Conservation (phyloP, 179 eudicot species). For the Drosera spatulata region DNA sequence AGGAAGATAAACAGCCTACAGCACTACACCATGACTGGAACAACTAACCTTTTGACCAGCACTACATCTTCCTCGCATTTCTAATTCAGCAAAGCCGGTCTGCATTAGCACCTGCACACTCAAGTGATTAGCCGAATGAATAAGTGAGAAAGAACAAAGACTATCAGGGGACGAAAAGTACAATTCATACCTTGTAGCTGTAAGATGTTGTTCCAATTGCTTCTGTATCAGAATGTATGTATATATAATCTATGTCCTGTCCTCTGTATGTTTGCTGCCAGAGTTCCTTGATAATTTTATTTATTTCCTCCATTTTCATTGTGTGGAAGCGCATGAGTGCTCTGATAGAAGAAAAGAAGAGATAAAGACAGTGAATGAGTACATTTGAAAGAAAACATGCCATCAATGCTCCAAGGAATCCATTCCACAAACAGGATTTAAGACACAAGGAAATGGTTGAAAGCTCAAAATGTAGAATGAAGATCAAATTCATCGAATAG, state of each 20-base stretch:
- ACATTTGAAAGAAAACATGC: too few species aligned
- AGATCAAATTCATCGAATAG: conserved; percentile 1
- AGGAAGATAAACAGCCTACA: background rate
- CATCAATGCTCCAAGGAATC: too few species aligned
- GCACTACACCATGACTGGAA: background rate
- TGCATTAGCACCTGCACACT: conserved; percentile 75
- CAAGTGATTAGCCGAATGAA: background rate
- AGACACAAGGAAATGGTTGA: background rate
- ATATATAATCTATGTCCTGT: conserved; percentile 91
- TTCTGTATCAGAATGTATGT: conserved; percentile 94
- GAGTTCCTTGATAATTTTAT: conserved; percentile 86
- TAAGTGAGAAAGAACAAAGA: background rate
- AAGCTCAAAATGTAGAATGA: background rate
- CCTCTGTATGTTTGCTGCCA: conserved; percentile 99
- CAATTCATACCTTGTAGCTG: conserved; percentile 63
- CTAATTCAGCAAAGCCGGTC: conserved; percentile 92
- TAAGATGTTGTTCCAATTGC: conserved; percentile 94
- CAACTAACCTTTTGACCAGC: conserved; percentile 86
- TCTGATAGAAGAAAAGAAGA: conserved; percentile 16
- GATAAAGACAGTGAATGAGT: background rate
- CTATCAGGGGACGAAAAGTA: background rate
- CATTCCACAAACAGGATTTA: too few species aligned
- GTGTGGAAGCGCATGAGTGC: conserved; percentile 92
- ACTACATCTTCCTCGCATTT: conserved; percentile 99
- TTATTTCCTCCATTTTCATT: conserved; percentile 98